Conservation (phyloP, 495 filamentous ascomycete genomes). For the Gamarada debralockiae region DNA sequence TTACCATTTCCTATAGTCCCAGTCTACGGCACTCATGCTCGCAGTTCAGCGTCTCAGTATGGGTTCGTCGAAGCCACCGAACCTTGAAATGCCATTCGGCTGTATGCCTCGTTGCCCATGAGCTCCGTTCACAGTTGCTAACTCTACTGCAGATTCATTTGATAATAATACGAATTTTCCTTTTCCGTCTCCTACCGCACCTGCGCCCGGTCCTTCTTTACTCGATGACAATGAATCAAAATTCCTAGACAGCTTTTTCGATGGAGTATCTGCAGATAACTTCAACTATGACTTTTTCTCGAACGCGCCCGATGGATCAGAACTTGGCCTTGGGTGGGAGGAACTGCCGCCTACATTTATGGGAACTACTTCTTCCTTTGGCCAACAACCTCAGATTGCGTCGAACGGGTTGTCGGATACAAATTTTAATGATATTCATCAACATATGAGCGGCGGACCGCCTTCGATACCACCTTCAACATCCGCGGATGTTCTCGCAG, state of each 20-base stretch:
- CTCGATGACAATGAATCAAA: constrained; percentile 58
- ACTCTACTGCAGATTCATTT: constrained; percentile 21
- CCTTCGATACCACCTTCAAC: constrained; percentile 23
- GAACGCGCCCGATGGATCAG: constrained; percentile 36
- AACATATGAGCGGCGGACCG: constrained; percentile 19
- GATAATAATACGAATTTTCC: constrained; percentile 41
- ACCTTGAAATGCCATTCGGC: constrained; percentile 51
- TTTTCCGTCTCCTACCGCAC: constrained; percentile 52
- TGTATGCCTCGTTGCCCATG: constrained; percentile 44
- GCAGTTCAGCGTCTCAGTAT: constrained; percentile 42
- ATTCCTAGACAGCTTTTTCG: constrained; percentile 60
- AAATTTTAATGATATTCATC: constrained; percentile 16
- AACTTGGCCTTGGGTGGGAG: constrained; percentile 48
- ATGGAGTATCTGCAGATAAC: constrained; percentile 51
- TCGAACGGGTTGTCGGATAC: constrained; percentile 8
- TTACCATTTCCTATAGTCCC: not conserved
- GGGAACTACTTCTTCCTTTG: constrained; percentile 58
- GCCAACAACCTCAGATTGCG: constrained; percentile 35
- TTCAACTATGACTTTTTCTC: constrained; percentile 45
- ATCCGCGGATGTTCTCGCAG: constrained; percentile 43
- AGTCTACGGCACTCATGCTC: constrained; percentile 36
- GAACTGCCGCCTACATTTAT: constrained; percentile 58
- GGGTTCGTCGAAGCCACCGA: constrained; percentile 38
- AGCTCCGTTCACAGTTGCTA: not conserved
- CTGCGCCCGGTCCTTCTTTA: constrained; percentile 54